Evolutionary conservation across 140 eudicot genomes (phyloP).

Genomic region (Stevia rebaudiana): DNA sequence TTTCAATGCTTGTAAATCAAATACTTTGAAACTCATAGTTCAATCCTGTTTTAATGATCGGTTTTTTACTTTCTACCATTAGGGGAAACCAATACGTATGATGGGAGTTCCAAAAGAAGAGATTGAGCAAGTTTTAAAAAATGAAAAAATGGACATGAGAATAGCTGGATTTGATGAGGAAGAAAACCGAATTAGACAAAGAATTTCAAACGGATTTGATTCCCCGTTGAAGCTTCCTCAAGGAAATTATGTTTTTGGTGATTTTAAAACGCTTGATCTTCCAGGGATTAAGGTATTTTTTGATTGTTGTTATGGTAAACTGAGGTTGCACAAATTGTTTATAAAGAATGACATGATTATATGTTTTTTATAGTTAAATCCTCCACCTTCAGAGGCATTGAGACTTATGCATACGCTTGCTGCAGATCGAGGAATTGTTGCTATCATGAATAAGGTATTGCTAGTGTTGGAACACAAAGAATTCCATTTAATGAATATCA

Average conservation of each 20-base stretch:
- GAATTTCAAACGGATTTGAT: conserved; percentile 35
- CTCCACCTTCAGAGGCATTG: conserved; percentile 85
- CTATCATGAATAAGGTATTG: conserved; percentile 87
- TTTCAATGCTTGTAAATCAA: background rate
- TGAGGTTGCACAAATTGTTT: background rate
- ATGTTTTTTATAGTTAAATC: conserved; percentile 50
- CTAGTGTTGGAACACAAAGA: background rate
- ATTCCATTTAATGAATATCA: background rate
- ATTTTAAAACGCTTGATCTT: conserved; percentile 70
- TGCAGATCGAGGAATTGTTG: conserved; percentile 91
- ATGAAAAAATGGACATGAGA: conserved; percentile 56
- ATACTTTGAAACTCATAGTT: too few species aligned
- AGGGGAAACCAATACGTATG: conserved; percentile 83
- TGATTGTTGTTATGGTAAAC: background rate
- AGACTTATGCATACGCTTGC: conserved; percentile 90
- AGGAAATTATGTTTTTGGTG: conserved; percentile 75
- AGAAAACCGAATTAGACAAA: conserved; percentile 65
- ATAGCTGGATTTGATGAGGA: conserved; percentile 94
- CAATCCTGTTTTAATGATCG: background rate
- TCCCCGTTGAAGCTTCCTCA: conserved; percentile 57
- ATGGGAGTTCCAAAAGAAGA: conserved; percentile 83
- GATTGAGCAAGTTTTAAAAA: conserved; percentile 62
- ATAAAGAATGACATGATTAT: conserved; percentile 16
- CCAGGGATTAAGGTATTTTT: conserved; percentile 75
- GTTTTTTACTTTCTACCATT: conserved; percentile 8